Evolutionary conservation across 441 rosid genomes (phyloP).

Genomic region (Populus hybrid): DNA sequence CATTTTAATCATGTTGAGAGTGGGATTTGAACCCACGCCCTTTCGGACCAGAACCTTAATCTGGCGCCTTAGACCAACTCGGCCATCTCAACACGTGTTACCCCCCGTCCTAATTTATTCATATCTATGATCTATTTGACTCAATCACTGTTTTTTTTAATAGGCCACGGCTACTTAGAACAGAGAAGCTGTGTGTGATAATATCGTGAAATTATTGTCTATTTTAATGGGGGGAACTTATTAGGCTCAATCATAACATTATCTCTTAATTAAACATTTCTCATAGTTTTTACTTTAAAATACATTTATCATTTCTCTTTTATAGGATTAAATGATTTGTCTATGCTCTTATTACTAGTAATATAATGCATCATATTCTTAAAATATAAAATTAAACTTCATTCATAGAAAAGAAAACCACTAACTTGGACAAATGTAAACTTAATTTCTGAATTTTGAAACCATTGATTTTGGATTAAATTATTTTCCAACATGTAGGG

Average conservation of each 20-base stretch:
- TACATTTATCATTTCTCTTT: too few species aligned
- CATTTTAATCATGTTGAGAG: constrained; percentile 48
- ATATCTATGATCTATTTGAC: accelerated
- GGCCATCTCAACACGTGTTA: constrained; percentile 71
- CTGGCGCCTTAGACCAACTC: constrained; percentile 99
- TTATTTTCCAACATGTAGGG: too few species aligned
- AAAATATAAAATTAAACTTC: not conserved
- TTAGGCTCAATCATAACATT: not conserved
- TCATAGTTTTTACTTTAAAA: not conserved
- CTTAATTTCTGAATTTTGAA: too few species aligned
- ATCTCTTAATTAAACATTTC: not conserved
- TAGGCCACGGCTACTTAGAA: too few species aligned
- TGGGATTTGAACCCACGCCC: constrained; percentile 99
- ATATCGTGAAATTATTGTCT: too few species aligned
- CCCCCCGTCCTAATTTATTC: accelerated
- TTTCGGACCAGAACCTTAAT: constrained; percentile 98
- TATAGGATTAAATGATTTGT: not conserved
- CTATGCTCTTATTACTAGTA: too few species aligned
- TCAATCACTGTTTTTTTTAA: too few species aligned
- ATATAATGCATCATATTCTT: not conserved
- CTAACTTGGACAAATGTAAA: too few species aligned
- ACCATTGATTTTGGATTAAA: not conserved
- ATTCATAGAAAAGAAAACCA: not conserved
- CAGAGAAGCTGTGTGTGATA: too few species aligned
- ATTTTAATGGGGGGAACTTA: too few species aligned